These are phyloP conservation scores for Spencermartinsiella europaea DNA, from an alignment of 805 yeast species.

Conservation along the genomic window DNA sequence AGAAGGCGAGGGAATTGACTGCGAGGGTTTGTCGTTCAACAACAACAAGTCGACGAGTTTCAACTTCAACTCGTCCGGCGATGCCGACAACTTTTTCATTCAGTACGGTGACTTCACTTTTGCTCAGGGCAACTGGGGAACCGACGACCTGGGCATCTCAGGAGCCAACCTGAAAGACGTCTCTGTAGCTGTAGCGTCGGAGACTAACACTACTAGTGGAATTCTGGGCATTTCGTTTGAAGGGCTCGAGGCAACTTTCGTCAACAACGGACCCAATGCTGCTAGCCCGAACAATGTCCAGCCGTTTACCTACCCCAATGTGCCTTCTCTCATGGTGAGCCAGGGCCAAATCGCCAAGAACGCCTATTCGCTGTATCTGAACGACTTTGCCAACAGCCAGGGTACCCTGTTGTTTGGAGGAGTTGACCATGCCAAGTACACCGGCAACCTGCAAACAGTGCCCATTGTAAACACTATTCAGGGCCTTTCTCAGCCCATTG, in stretches of 20 bases:
- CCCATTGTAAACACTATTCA: slow-evolving; percentile 18
- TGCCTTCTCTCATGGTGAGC: slow-evolving; percentile 55
- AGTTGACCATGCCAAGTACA: slow-evolving; percentile 43
- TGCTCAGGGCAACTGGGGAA: slow-evolving; percentile 56
- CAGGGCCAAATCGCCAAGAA: slow-evolving; percentile 38
- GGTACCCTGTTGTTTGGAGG: slow-evolving; percentile 51
- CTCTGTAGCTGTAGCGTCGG: slow-evolving; percentile 71
- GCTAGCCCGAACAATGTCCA: slow-evolving; percentile 10
- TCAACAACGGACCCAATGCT: not conserved
- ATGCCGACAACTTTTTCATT: slow-evolving; percentile 23
- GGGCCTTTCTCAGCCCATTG: slow-evolving; percentile 15
- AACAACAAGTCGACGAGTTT: slow-evolving; percentile 29
- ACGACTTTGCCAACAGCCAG: slow-evolving; percentile 27
- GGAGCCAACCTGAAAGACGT: slow-evolving; percentile 42
- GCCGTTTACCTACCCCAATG: slow-evolving; percentile 45
- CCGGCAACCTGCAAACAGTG: slow-evolving; percentile 32
- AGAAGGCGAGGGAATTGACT: slow-evolving; percentile 14
- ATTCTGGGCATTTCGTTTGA: slow-evolving; percentile 20
- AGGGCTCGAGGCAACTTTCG: slow-evolving; percentile 14
- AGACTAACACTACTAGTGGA: slow-evolving; percentile 47
- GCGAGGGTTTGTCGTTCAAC: slow-evolving; percentile 30
- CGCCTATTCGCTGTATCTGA: slow-evolving; percentile 45
- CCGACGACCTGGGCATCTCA: slow-evolving; percentile 54
- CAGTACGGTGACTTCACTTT: slow-evolving; percentile 40
- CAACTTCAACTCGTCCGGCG: slow-evolving; percentile 13